These are phyloP conservation scores for Paramecium biaurelia DNA, from an alignment of 73 alveolate genomes.

Conservation along the genomic window DNA sequence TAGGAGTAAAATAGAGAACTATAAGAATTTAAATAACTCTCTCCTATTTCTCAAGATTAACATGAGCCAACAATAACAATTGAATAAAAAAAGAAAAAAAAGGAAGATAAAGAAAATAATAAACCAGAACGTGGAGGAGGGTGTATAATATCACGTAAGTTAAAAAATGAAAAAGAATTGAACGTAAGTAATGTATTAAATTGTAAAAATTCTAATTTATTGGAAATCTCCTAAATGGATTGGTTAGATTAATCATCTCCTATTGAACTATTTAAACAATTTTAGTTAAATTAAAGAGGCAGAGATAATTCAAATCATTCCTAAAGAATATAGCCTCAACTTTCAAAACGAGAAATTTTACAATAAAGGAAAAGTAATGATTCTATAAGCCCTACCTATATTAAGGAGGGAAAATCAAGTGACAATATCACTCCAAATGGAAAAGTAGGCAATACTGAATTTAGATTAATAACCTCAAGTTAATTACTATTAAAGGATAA, in stretches of 20 bases:
- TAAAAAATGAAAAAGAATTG: neutral
- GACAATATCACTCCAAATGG: neutral
- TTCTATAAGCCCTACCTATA: neutral
- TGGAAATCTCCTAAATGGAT: neutral
- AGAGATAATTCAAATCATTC: neutral
- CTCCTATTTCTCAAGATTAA: neutral
- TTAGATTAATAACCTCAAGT: neutral
- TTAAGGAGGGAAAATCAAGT: neutral
- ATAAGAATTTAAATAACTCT: neutral
- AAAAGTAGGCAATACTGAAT: neutral
- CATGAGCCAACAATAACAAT: neutral
- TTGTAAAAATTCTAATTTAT: neutral
- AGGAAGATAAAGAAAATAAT: neutral
- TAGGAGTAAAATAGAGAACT: neutral
- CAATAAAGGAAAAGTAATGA: neutral
- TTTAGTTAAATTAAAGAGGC: neutral
- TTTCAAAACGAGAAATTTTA: neutral
- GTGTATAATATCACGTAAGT: neutral
- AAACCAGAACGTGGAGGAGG: slow-evolving; percentile 8
- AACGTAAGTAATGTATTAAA: neutral
- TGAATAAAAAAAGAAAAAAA: neutral
- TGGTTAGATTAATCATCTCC: neutral
- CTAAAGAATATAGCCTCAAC: neutral
- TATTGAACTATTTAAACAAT: neutral
- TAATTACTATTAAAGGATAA: neutral